phyloP scores from a whole-genome alignment of 352 stramenopile genomes.

The Phytopythium vexans region DNA sequence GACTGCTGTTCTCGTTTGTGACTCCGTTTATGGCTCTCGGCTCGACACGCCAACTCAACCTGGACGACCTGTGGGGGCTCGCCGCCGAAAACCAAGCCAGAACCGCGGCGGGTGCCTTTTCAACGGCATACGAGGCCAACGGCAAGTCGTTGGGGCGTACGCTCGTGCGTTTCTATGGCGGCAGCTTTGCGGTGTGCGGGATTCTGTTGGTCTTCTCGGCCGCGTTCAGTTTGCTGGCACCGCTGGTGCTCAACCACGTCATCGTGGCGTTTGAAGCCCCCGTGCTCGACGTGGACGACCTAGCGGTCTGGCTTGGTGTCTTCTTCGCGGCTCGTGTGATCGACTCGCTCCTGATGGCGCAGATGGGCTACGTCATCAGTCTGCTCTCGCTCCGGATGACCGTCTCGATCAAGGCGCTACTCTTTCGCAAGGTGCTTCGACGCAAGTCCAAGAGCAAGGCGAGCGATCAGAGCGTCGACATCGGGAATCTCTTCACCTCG shows the following conservation, averaged over 20 bases:
- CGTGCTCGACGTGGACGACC: conserved; percentile 19
- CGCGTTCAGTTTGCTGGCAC: conserved; percentile 31
- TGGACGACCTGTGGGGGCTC: too few relatives aligned
- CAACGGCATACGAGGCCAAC: too few relatives aligned
- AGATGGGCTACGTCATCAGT: conserved; percentile 23
- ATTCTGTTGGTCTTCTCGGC: conserved; percentile 24
- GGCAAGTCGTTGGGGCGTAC: too few relatives aligned
- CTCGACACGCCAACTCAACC: too few relatives aligned
- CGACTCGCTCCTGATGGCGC: conserved; percentile 19
- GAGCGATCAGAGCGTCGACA: conserved; percentile 36
- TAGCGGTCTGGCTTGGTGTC: conserved; percentile 26
- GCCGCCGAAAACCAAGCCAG: too few relatives aligned
- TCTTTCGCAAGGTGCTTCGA: conserved; percentile 43
- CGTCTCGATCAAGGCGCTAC: conserved; percentile 30
- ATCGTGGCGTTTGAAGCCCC: conserved; percentile 26
- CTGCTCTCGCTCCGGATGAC: conserved; percentile 28
- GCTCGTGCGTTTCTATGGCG: conserved; percentile 17
- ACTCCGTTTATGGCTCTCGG: too few relatives aligned
- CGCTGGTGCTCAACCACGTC: conserved; percentile 44
- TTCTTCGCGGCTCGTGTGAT: conserved; percentile 39
- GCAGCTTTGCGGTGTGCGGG: conserved; percentile 21
- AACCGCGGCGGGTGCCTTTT: too few relatives aligned
- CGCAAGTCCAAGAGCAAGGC: conserved; percentile 16
- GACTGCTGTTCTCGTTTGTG: too few relatives aligned
- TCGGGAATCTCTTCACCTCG: conserved; percentile 92